Conservation (phyloP, 1,139 yeast genomes). For the Zygosaccharomyces sapae region DNA sequence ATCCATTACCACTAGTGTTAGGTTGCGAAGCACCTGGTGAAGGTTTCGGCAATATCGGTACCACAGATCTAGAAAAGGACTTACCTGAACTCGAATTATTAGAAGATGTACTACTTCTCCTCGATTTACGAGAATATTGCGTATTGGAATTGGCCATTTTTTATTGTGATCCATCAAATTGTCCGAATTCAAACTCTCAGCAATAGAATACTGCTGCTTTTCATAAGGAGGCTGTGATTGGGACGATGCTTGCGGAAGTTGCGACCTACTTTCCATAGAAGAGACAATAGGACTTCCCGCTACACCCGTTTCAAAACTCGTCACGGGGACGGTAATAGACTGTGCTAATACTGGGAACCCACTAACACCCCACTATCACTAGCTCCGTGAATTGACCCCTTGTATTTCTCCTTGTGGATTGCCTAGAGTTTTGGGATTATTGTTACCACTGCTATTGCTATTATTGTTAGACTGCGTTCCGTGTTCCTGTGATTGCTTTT, state of each 20-base stretch:
- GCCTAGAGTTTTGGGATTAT: conserved; percentile 6
- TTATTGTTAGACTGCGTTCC: conserved; percentile 6
- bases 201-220: background rate
- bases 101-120: conserved; percentile 34
- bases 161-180: conserved; percentile 21
- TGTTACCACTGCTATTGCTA: too few relatives aligned
- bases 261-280: background rate
- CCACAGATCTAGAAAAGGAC: conserved; percentile 33
- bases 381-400: background rate
- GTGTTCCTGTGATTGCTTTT: conserved; percentile 12
- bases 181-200: conserved; percentile 17
- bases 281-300: conserved; percentile 6
- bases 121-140: conserved; percentile 17
- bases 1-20: conserved; percentile 9
- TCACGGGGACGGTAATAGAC: conserved; percentile 4
- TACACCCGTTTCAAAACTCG: conserved; percentile 6
- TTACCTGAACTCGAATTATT: conserved; percentile 30
- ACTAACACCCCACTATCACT: conserved; percentile 8
- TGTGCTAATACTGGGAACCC: conserved; percentile 14
- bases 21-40: conserved; percentile 20
- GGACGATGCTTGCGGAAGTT: too few relatives aligned
- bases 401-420: background rate
- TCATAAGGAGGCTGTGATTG: background rate
- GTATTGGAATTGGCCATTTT: conserved; percentile 13
- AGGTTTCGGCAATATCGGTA: conserved; percentile 37